Base-by-base conservation (phyloP, 1,139 yeast species). In the Hemisphaericaspora subhashii region DNA sequence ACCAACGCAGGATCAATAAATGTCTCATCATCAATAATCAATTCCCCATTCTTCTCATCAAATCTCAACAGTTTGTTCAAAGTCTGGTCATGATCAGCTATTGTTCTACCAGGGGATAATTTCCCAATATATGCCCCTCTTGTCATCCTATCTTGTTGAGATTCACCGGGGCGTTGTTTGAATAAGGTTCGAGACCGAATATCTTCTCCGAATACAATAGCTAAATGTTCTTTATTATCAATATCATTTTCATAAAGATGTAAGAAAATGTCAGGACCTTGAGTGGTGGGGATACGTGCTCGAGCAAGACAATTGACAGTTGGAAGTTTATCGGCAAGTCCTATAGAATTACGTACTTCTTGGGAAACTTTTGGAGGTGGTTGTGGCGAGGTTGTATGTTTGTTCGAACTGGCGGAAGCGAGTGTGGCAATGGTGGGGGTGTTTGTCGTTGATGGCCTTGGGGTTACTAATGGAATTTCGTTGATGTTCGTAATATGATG, bases 51-150 rank as follows among this genome's bases (percentile, higher is more conserved):
- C n/a, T n/a, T n/a, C 2, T 58, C 51, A 0, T 51, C 55, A 51
- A 83, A 84, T 16, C 63, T 47, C 38, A 82, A 57, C 39, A 64
- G 59, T 41, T 64, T 50, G 35, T 72, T 63, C 24, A 66, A 51
- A 10, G 56, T 58, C 5, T 66, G 74, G 53, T 85, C 92, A n/a
- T 41, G 48, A 54, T 85, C 90, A 0, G 95, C 94, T 4, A 67
- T 57, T 17, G 64, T 61, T 46, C 98, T 73, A 3, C 98, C 98
- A 2, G 98, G 98, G 51, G 79, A 82, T 43, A 94, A 68, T 53
- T 79, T 80, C 10, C 98, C 98, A 20, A 86, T 79, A 53, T 94
- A 94, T 2, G 98, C 98, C 17, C 99, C 99, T 50, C 98, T 74
- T 12, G 95, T 88, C 97, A 92, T 92, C 50, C 98, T 68, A 55